phyloP scores from a whole-genome alignment of 192 early-diverging fungal species.

The Kickxella alabastrina region DNA sequence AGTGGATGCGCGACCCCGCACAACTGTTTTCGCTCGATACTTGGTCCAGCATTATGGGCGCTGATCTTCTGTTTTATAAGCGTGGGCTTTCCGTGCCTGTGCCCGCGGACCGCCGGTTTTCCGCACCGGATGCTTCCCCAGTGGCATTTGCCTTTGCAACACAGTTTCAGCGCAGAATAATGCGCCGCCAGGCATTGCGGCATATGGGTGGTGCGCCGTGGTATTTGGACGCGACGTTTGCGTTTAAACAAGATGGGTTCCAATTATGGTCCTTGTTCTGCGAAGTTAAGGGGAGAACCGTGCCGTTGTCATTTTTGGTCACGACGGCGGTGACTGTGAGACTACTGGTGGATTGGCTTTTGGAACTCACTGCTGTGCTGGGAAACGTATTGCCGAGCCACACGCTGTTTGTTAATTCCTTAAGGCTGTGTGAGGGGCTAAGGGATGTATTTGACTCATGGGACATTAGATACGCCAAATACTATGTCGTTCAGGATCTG shows the following conservation, averaged over 20 bases:
- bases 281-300: conserved; percentile 9
- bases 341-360: conserved; percentile 26
- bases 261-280: conserved; percentile 45
- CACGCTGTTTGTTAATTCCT: conserved; percentile 25
- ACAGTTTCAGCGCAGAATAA: conserved; percentile 33
- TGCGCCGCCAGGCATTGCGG: no score
- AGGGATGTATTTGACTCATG: conserved; percentile 14
- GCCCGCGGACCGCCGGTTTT: conserved; percentile 10
- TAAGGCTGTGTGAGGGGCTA: conserved; percentile 4
- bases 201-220: no score
- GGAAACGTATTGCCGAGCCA: conserved; percentile 4
- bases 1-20: conserved; percentile 14
- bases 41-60: conserved; percentile 19
- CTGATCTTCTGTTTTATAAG: conserved; percentile 6
- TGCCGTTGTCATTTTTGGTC: conserved; percentile 32
- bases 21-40: conserved; percentile 24
- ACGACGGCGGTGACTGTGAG: conserved; percentile 17
- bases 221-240: conserved; percentile 32
- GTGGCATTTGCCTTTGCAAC: conserved; percentile 30
- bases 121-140: neutral
- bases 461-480: conserved; percentile 23
- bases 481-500: conserved; percentile 36
- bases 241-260: conserved; percentile 24
- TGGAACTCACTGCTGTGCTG: conserved; percentile 7
- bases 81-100: conserved; percentile 24